These are phyloP conservation scores for Tulasnella sp. DNA, from an alignment of 768 basidiomycete genomes.

Conservation along the genomic window DNA sequence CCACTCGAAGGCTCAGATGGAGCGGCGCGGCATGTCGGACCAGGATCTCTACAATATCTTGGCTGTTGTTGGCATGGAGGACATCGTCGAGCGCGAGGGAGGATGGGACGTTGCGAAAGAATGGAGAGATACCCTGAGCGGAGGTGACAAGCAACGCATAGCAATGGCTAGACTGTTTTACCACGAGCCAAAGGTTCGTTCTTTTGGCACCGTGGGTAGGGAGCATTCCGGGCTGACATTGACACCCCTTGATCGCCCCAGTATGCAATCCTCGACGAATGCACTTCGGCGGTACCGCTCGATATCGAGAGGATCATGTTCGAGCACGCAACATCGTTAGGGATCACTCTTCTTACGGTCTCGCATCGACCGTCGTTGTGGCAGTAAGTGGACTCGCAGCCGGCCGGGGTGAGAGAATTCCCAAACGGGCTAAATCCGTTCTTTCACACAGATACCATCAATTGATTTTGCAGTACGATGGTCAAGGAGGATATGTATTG, in stretches of 20 bases:
- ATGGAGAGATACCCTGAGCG: slow-evolving; percentile 88
- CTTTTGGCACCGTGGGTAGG: background rate
- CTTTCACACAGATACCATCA: slow-evolving; percentile 43
- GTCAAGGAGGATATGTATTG: slow-evolving; percentile 94
- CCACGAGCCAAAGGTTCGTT: slow-evolving; percentile 72
- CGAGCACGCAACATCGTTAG: slow-evolving; percentile 75
- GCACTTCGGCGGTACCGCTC: slow-evolving; percentile 85
- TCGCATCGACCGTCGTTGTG: slow-evolving; percentile 91
- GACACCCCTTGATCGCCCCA: slow-evolving; percentile 23
- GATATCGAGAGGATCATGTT: slow-evolving; percentile 94
- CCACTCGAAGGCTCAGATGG: slow-evolving; percentile 71
- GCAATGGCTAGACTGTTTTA: slow-evolving; percentile 97
- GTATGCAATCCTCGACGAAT: slow-evolving; percentile 96
- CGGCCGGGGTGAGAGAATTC: background rate
- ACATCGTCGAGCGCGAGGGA: slow-evolving; percentile 87
- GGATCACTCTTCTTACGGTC: slow-evolving; percentile 88
- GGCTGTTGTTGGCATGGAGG: slow-evolving; percentile 68
- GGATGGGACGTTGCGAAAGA: slow-evolving; percentile 86
- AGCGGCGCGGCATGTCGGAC: slow-evolving; percentile 53
- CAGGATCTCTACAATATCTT: slow-evolving; percentile 60
- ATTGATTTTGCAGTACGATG: slow-evolving; percentile 83
- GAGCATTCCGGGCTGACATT: background rate
- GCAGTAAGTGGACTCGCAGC: slow-evolving; percentile 35
- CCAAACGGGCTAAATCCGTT: background rate
- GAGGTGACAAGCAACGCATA: slow-evolving; percentile 86